phyloP scores from a whole-genome alignment of 306 rosid genomes.

The Prunus kanzakura region DNA sequence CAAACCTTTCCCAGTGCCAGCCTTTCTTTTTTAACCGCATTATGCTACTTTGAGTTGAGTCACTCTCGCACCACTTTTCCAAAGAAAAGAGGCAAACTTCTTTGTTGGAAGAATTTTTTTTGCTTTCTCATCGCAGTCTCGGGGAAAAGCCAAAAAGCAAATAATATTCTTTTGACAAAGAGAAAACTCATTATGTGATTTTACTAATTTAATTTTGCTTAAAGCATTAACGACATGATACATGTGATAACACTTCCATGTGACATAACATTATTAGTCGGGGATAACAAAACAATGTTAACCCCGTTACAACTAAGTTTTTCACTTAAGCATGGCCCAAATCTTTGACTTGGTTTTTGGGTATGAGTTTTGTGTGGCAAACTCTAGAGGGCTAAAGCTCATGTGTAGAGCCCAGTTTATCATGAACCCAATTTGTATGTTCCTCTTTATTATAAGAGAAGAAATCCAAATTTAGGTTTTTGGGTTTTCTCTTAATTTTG shows the following conservation, averaged over 20 bases:
- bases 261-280: accelerated
- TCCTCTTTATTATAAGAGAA: not conserved
- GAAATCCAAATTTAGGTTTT: not conserved
- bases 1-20: no score
- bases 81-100: not conserved
- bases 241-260: accelerated
- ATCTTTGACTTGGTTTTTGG: not conserved
- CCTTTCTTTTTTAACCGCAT: not conserved
- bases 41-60: not conserved
- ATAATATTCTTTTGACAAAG: not conserved
- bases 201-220: not conserved
- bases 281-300: no score
- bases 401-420: not conserved
- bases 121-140: not conserved
- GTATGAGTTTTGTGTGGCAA: not conserved
- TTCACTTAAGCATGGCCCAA: no score
- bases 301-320: no score
- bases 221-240: accelerated
- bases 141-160: slow-evolving; percentile 6
- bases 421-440: not conserved
- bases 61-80: not conserved
- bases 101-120: not conserved
- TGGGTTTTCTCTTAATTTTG: not conserved
- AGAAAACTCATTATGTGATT: not conserved
- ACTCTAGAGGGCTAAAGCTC: not conserved